phyloP scores from a whole-genome alignment of 2,329 filamentous ascomycete species.

The Trichophyton verrucosum region DNA sequence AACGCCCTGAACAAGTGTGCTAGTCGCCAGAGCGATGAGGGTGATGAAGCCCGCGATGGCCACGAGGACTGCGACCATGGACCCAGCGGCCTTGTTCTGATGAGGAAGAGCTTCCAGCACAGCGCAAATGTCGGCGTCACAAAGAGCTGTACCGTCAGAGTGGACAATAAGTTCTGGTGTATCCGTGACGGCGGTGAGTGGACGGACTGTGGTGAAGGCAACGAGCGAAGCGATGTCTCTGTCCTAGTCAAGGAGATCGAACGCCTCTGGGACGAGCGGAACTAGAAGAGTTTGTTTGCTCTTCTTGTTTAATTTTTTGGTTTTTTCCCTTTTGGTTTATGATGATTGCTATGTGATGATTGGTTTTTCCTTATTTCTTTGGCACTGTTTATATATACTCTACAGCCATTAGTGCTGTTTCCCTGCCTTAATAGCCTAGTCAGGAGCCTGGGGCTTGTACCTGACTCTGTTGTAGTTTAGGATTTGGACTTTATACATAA shows the following conservation, averaged over 20 bases:
- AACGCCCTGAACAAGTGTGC: constrained; percentile 69
- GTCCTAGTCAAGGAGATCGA: constrained; percentile 68
- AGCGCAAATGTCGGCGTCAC: constrained; percentile 49
- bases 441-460: background rate
- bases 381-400: background rate
- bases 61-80: constrained; percentile 53
- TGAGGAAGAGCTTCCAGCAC: constrained; percentile 40
- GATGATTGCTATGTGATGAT: background rate
- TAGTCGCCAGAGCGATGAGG: constrained; percentile 59
- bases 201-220: constrained; percentile 62
- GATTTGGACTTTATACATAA: background rate
- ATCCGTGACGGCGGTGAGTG: constrained; percentile 67
- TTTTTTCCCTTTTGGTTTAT: background rate
- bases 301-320: background rate
- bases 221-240: constrained; percentile 34
- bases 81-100: constrained; percentile 36
- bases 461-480: background rate
- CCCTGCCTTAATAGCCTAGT: background rate
- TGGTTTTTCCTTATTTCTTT: background rate
- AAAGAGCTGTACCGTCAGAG: constrained; percentile 64
- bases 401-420: background rate
- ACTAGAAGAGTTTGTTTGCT: constrained; percentile 10
- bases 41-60: constrained; percentile 31
- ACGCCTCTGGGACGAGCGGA: constrained; percentile 45
- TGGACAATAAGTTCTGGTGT: constrained; percentile 72